Evolutionary conservation across 2,329 filamentous ascomycete genomes (phyloP), one percentile per base, ranked within the genome.

Genomic region (Talaromyces piceae): DNA sequence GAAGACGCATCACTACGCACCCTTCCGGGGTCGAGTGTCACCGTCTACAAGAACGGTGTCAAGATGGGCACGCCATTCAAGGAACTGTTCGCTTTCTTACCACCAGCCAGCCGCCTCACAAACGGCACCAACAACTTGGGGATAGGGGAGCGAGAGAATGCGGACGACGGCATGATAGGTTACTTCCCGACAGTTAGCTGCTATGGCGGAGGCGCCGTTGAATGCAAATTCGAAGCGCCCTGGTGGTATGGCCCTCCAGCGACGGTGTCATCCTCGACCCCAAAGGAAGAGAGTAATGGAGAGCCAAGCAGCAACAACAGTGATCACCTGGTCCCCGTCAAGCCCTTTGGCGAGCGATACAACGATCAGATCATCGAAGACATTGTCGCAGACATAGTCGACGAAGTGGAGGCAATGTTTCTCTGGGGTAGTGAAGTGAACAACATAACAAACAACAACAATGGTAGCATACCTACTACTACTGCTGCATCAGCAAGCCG

Each of bases 291-390:
- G 45, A 72, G 70, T 27, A 47, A 46, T 12, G 28, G 27, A 18
- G 13, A n/a, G 26, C 46, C 13, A 28, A 47, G 23, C 13, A 48
- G 2, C n/a, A 39, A n/a, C 22, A 46, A 27, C 2, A 18, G 28
- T 23, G 16, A 31, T 12, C 65, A 71, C n/a, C 66, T 67, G 41
- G 67, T 70, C 26, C 20, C 23, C 9, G 61, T 68, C 18, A 77
- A 81, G 28, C 75, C 87, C 0, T 74, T 95, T 20, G 80, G 82
- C 6, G 87, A 94, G 55, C 81, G 93, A 27, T 97, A 90, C 68
- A 82, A 83, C 53, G 91, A 98, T 65, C 91, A 97, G 73, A 91
- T 98, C 55, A 90, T 86, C 12, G 93, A 98, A 71, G 93, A 98
- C 62, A 77, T 96, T 22, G 80, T 95, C 26, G 95, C 90, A 66